phyloP scores from a whole-genome alignment of 2,329 filamentous ascomycete genomes.

The Beauveria rudraprayagi region DNA sequence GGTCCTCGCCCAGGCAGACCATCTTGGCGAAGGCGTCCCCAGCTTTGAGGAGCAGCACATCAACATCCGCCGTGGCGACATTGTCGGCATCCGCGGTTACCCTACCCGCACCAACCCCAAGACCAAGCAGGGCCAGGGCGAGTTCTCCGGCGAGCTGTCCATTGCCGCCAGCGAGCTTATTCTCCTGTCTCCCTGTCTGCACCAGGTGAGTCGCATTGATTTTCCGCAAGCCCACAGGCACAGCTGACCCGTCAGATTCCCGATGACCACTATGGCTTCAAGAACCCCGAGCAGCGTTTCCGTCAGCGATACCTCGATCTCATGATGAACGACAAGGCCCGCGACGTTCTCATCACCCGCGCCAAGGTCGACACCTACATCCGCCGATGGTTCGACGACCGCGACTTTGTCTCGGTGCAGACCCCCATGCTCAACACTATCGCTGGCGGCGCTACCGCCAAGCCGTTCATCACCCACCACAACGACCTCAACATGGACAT shows the following conservation, averaged over 20 bases:
- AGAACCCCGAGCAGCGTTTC: constrained; percentile 89
- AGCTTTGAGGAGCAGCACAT: constrained; percentile 86
- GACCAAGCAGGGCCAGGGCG: constrained; percentile 72
- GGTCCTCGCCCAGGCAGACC: constrained; percentile 83
- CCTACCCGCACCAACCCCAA: constrained; percentile 68
- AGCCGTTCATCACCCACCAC: constrained; percentile 88
- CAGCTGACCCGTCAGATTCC: constrained; percentile 37
- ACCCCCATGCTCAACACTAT: constrained; percentile 97
- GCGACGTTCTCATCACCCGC: constrained; percentile 76
- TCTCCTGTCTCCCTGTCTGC: constrained; percentile 83
- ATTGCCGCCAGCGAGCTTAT: constrained; percentile 84
- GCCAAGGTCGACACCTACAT: constrained; percentile 86
- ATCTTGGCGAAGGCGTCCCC: constrained; percentile 55
- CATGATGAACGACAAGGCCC: constrained; percentile 87
- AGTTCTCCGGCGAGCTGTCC: constrained; percentile 67
- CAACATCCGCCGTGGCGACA: constrained; percentile 80
- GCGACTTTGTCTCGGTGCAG: constrained; percentile 88
- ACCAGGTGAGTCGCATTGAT: constrained; percentile 44
- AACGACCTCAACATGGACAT: constrained; percentile 94
- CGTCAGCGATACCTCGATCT: constrained; percentile 91
- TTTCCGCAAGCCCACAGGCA: neutral
- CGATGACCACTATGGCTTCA: constrained; percentile 86
- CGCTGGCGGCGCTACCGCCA: constrained; percentile 89
- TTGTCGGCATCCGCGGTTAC: constrained; percentile 55
- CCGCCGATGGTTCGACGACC: constrained; percentile 77